Base-by-base conservation (phyloP, 306 rosid genomes). In the Acacia acuminata region DNA sequence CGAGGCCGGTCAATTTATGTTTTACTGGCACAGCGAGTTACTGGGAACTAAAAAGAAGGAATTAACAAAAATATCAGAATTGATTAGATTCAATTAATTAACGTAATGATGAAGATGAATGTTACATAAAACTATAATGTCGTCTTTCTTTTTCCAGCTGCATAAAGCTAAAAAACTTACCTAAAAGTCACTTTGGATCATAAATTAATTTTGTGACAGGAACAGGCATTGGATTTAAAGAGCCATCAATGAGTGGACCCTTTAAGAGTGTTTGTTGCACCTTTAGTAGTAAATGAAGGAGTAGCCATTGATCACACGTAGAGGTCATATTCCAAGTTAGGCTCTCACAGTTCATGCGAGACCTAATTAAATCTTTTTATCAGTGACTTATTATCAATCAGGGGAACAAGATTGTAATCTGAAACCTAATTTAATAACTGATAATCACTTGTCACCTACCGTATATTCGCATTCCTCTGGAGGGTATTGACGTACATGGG, bases 371-470 rank as follows among this genome's bases (percentile, higher is more conserved):
- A 14, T 13, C 55, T 67, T 24, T 10, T 38, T 6, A 38, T 38
- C 8, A 55, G 61, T 36, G 17, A 78, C 27, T 78, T 74, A 48
- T 78, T 68, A 48, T 48, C 69, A 50, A 60, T 64, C 30, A n/a
- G 66, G 55, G 70, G 76, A 17, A 84, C 27, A 64, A 20, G 45
- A 58, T 56, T 63, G 48, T 71, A 43, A 56, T 79, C 58, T 53
- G 74, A 25, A 79, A 56, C 67, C 83, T 43, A 56, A 71, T 22
- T 60, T 7, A n/a, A 50, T 14, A 20, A 48, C 67, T 65, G 86
- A 87, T 55, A 82, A 71, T 66, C 83, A 77, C 88, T 40, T 79
- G 82, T 55, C 66, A 82, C 88, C 90, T 42, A 79, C 81, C 71
- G 15, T 1, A 27, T 53, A 48, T 71, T 78, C 71, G n/a, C 58